Base-by-base conservation (phyloP, 2,329 filamentous ascomycete genomes). In the Colletotrichum theobromicola region DNA sequence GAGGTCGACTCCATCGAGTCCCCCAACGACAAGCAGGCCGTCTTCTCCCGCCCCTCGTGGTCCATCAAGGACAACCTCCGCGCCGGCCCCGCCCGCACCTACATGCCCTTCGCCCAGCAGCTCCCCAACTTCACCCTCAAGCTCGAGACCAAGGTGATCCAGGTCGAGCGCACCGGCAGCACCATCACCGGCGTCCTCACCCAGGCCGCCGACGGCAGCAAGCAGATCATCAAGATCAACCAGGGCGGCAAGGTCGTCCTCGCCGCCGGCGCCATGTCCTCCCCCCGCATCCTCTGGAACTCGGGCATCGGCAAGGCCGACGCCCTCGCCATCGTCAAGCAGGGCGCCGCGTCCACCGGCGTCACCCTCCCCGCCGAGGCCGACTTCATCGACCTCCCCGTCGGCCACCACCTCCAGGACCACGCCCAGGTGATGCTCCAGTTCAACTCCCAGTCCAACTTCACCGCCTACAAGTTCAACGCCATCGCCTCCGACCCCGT, bases 331-430 rank as follows among this genome's bases (percentile, higher is more conserved):
- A 77, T 75, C 10, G 77, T 78, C 68, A 57, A 77, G 67, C 68
- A 70, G 24, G 75, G 77, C 6, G 67, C 77, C 2, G 35, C 70
- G 50, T 30, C 24, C 18, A 77, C 74, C 74, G 88, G 88, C 0
- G 78, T 85, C 21, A 87, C 85, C 2, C 89, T 92, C 85, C 86
- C 90, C 34, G 81, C 83, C 9, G 82, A 86, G 76, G 81, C 81
- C 18, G 81, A 88, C 28, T 92, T 90, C 90, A 90, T 92, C 69
- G 82, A 88, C 34, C 85, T 91, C 2, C 90, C 90, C 0, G 90
- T 92, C 1, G 90, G 90, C 16, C 86, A 89, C 79, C 90, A 90
- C 76, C 84, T 92, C 16, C 86, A 90, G 73, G 90, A 92, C 75
- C 89, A 90, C 76, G 84, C 86, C 74, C 77, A 77, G 46, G 67